These are phyloP conservation scores for Zopfochytrium polystomum DNA, from an alignment of 371 early-diverging fungal genomes.

Conservation along the genomic window DNA sequence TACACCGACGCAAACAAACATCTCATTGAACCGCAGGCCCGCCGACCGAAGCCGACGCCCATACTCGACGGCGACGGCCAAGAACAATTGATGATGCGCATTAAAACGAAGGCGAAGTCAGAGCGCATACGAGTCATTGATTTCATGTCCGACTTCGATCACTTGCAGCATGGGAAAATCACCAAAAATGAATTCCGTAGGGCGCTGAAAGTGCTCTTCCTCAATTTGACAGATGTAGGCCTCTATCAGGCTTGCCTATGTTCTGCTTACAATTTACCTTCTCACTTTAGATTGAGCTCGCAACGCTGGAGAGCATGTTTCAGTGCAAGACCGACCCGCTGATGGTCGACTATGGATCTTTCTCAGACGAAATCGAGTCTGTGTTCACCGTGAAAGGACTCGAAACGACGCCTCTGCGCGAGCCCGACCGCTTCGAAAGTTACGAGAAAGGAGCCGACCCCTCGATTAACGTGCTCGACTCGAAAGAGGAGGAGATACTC, in stretches of 20 bases:
- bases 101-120: slow-evolving; percentile 45
- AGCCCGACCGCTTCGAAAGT: slow-evolving; percentile 36
- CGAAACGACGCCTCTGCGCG: slow-evolving; percentile 36
- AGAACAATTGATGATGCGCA: slow-evolving; percentile 31
- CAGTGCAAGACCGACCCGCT: slow-evolving; percentile 18
- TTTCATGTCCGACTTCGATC: slow-evolving; percentile 51
- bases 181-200: slow-evolving; percentile 43
- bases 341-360: slow-evolving; percentile 40
- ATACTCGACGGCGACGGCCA: slow-evolving; percentile 17
- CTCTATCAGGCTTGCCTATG: background rate
- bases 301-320: slow-evolving; percentile 29
- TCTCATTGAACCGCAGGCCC: background rate
- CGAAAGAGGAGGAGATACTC: slow-evolving; percentile 26
- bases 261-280: background rate
- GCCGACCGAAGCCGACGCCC: background rate
- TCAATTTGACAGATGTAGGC: slow-evolving; percentile 32
- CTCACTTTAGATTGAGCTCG: slow-evolving; percentile 29
- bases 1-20: background rate
- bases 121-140: slow-evolving; percentile 51
- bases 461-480: slow-evolving; percentile 17
- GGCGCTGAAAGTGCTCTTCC: slow-evolving; percentile 41
- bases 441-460: slow-evolving; percentile 33
- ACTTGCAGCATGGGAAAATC: slow-evolving; percentile 43
- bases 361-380: slow-evolving; percentile 45
- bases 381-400: slow-evolving; percentile 49